Base-by-base conservation (phyloP, 2,329 filamentous ascomycete species). In the Cladosporium austrohemisphaericum region DNA sequence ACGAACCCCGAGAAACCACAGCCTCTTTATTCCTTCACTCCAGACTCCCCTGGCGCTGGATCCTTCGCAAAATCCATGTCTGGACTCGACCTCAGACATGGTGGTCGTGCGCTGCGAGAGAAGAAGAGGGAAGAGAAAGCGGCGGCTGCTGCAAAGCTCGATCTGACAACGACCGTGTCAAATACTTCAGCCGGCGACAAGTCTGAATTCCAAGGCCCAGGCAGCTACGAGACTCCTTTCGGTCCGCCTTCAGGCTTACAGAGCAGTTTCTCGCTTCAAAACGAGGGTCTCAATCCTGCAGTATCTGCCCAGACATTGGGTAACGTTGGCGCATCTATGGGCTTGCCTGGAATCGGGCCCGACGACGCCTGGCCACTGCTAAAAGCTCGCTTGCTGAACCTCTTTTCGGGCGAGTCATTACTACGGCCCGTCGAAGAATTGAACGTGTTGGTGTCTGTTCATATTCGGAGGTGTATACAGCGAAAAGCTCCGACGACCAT, bases 341-440 rank as follows among this genome's bases (percentile, higher is more conserved):
- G 74, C 5, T 57, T 77, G 11, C 64, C 69, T 19, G 72, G 73
- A 4, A 68, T 77, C 35, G 71, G 72, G 4, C 71, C 74, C 0
- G 88, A 93, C 57, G 87, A 93, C 65, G 88, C 88, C 5, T 93
- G 88, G 88, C 86, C 88, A 0, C 81, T 86, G 51, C 68, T 93
- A 14, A 89, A 86, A 66, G 83, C 85, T 3, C 85, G 87, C 57
- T 72, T 93, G 32, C 72, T 92, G 4, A 79, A 85, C 50, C 81
- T 93, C 2, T 94, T 93, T 57, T 86, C 91, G 56, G 87, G 86
- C 23, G 88, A 92, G 62, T 86, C 90, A 55, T 70, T 91, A 14
- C 78, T 86, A 28, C 74, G 88, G n/a, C 87, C 88, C 0, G 80
- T 93, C 5, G 88, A 94, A 65, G 87, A 92, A 60, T 84, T 93